Evolutionary conservation across 73 alveolate genomes (phyloP).

Genomic region (Paraurostyla sp.): DNA sequence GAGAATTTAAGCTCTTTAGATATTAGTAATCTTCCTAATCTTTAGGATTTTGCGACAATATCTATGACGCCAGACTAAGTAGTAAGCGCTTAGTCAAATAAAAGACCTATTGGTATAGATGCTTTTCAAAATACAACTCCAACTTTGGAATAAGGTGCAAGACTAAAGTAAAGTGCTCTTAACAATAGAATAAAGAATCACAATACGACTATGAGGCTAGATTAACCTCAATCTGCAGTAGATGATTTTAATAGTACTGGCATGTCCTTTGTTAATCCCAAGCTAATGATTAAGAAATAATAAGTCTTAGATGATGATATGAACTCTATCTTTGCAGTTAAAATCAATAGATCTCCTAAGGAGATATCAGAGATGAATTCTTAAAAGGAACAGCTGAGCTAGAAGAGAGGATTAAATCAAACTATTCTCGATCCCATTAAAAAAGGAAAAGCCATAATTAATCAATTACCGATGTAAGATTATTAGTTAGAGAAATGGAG

Average conservation of each 20-base stretch:
- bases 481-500: constrained; percentile 65
- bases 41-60: neutral
- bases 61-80: neutral
- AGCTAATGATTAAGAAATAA: neutral
- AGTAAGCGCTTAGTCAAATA: neutral
- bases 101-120: no score
- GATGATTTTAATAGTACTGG: neutral
- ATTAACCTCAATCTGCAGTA: neutral
- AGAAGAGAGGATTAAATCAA: neutral
- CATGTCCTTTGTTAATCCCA: neutral
- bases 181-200: neutral
- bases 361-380: neutral
- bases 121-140: neutral
- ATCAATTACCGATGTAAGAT: constrained; percentile 63
- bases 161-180: neutral
- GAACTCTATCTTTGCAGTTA: neutral
- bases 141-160: neutral
- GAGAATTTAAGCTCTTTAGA: neutral
- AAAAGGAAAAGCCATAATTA: constrained; percentile 13
- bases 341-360: neutral
- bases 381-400: no score
- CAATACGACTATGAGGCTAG: neutral
- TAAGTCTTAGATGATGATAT: neutral
- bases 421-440: neutral
- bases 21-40: neutral